Evolutionary conservation across 208 protist genomes (phyloP), one percentile per base, ranked within the genome.

Genomic region (Wallacemonas sp.): DNA sequence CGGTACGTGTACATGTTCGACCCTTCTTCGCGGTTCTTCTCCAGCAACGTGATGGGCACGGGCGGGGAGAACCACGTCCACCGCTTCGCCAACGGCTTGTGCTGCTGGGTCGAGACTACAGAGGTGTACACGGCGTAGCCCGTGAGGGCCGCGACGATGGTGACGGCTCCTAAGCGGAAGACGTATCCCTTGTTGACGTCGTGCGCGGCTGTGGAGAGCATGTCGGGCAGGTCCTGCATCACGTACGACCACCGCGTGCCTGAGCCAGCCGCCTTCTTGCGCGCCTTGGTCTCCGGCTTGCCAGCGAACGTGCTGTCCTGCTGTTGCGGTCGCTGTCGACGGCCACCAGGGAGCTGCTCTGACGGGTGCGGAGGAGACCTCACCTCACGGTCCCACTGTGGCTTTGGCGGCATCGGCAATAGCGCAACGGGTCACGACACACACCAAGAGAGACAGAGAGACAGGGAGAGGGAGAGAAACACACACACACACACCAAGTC

Each of bases 121-220:
- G 49, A 46, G 5, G 65, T 33, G 66, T 93, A 96, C 19, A 84
- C 9, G 3, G 49, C 60, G 70, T 81, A 89, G 2, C 71, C 71
- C 0, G 68, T 36, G 5, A 76, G 52, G 30, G 49, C 49, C 1
- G 55, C 57, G 16, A 81, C 70, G 12, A 72, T 67, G 24, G 24
- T 38, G n/a, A 78, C 61, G 0, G 49, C 47, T 3, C 44, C 26
- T 24, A 92, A 27, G 34, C 90, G 90, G 16, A 74, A 58, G 2
- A 78, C 56, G 70, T 92, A 96, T 57, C 90, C 90, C 29, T 78
- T 76, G 75, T 92, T 82, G 23, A 92, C 77, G 66, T 92, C 82
- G 55, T 87, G 83, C n/a, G 93, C 55, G 3, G 74, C 33, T 0
- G 46, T 19, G 3, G 41, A 58, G 2, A 85, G 32, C 26, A 66